Conservation (phyloP, 495 filamentous ascomycete species). For the Wilcoxina mikolae region DNA sequence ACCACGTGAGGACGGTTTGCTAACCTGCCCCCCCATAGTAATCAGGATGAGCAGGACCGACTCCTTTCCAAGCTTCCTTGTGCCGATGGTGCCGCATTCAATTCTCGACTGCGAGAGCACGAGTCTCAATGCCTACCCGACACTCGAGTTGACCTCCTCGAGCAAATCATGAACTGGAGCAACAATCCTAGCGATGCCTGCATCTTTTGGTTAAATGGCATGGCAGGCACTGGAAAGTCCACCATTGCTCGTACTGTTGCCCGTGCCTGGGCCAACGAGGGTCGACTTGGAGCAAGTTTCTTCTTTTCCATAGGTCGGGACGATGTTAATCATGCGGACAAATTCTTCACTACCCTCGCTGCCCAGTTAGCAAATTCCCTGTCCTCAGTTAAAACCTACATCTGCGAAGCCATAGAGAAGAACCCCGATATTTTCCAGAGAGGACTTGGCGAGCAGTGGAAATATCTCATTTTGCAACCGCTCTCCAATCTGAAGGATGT, state of each 20-base stretch:
- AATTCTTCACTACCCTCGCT: conserved; percentile 15
- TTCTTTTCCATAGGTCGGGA: not conserved
- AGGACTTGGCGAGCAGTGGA: conserved; percentile 11
- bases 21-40: too few species aligned
- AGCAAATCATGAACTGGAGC: conserved; percentile 9
- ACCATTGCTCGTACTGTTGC: conserved; percentile 25
- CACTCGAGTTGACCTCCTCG: conserved; percentile 13
- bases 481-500: conserved; percentile 7
- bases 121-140: conserved; percentile 8
- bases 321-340: conserved; percentile 4
- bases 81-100: too few species aligned
- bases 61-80: too few species aligned
- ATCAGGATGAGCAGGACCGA: too few species aligned
- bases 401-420: conserved; percentile 11
- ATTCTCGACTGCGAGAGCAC: too few species aligned
- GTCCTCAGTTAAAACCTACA: not conserved
- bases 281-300: conserved; percentile 12
- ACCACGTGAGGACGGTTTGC: too few species aligned
- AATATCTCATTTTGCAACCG: conserved; percentile 11
- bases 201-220: conserved; percentile 32
- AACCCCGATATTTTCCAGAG: conserved; percentile 6
- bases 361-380: conserved; percentile 6
- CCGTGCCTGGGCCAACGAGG: not conserved
- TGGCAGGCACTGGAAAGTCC: conserved; percentile 29
- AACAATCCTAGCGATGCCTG: not conserved